Conservation (phyloP, 305 asterid genomes). For the Solanum hybrid region DNA sequence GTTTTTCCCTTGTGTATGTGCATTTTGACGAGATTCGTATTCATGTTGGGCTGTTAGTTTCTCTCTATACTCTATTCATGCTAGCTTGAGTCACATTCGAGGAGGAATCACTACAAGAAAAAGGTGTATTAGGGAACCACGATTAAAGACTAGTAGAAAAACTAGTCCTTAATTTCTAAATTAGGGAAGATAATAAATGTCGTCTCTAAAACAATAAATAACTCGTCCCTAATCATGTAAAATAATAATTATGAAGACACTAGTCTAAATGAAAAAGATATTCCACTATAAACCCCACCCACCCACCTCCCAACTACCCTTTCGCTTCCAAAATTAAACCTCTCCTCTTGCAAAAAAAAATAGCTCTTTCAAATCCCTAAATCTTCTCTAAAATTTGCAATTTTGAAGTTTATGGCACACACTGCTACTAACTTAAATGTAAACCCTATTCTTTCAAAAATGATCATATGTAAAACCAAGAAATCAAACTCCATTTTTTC, state of each 20-base stretch:
- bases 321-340: no score
- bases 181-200: neutral
- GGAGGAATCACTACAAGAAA: neutral
- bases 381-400: no score
- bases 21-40: neutral
- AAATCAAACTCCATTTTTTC: no score
- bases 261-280: neutral
- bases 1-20: neutral
- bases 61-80: neutral
- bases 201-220: neutral
- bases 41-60: neutral
- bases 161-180: neutral
- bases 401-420: no score
- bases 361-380: no score
- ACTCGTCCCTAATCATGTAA: neutral
- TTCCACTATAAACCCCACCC: no score
- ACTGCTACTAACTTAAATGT: no score
- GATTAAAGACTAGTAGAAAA: neutral
- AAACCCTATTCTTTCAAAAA: no score
- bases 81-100: neutral
- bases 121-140: neutral
- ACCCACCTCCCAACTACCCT: no score
- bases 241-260: neutral
- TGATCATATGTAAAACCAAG: no score
- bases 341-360: no score